Percentiles rank a stretch among this genome's conserved stretches.
These are phyloP conservation scores for Quercus glauca DNA, from an alignment of 306 rosid genomes.

Conservation along the genomic window DNA sequence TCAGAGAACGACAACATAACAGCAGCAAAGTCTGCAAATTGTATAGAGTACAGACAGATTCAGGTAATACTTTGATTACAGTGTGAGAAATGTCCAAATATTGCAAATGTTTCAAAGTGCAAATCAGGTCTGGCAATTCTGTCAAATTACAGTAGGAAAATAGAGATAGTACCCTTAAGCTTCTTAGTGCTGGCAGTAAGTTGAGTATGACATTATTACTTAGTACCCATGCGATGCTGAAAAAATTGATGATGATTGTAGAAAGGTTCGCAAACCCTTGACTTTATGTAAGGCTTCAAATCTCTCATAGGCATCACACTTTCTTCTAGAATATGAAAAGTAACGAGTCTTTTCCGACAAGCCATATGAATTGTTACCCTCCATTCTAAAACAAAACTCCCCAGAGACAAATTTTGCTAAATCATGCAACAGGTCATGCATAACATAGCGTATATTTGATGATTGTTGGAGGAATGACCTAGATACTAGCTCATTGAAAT, in stretches of 20 bases:
- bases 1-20: neutral
- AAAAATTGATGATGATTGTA: too few species aligned
- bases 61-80: neutral
- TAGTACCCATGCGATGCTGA: too few species aligned
- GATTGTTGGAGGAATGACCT: constrained; percentile 22
- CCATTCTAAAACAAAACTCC: constrained; percentile 12
- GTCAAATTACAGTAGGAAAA: neutral
- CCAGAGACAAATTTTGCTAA: constrained; percentile 18
- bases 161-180: neutral
- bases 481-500: constrained; percentile 15
- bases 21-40: neutral
- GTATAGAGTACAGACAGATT: neutral
- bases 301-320: too few species aligned
- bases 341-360: constrained; percentile 22
- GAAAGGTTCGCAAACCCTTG: too few species aligned
- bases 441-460: neutral
- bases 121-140: neutral
- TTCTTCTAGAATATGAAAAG: neutral
- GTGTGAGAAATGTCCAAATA: constrained; percentile 14
- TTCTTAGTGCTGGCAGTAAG: neutral
- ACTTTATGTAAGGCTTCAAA: too few species aligned
- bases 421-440: constrained; percentile 24
- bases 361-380: neutral
- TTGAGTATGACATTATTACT: too few species aligned
- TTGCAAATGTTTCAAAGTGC: neutral